Base-by-base conservation (phyloP, 345 rosid species). In the Eutrema yunnanense region DNA sequence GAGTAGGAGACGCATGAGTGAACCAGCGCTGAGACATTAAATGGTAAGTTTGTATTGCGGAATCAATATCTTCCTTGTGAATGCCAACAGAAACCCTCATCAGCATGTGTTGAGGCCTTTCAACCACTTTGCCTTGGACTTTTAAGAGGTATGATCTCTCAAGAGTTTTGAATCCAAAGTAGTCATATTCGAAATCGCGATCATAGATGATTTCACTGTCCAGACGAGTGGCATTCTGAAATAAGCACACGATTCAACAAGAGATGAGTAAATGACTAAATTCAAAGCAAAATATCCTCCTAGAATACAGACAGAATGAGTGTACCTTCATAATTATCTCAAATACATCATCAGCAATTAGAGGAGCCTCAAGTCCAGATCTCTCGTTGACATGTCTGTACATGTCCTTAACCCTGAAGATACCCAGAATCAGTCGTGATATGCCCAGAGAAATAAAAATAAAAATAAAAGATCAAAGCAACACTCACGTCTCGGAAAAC, bases 11-110 rank as follows among this genome's bases (percentile, higher is more conserved):
- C 12, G 97, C 98, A 85, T 93, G 97, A 74, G 96, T 93, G 78
- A 93, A 93, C 98, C 96, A 90, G 27, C 98, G 62, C 42, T 93
- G 98, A 54, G 98, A 93, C 97, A 90, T 90, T 77, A 90, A 80
- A 74, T 93, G 98, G 74, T 90, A 93, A 13, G 97, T 93, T 76
- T 73, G 72, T 72, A 90, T 76, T 2, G 63, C 88, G 32, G 94
- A 88, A 71, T 90, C 98, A 69, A 90, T 81, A 56, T 90, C 94
- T 51, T 86, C 90, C 67, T 84, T 90, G 80, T 89, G 96, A 37
- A 93, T 87, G 47, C 96, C 98, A 79, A 89, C 97, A 73, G 97
- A 68, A 69, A 93, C 97, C 82, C 97, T 89, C 98, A 93, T 93
- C 60, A 93, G 73, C 98, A 93, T 90, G 77, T 93, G 96, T 14